Conservation (phyloP, 2,329 filamentous ascomycete species). For the Myrmaecium sp. region DNA sequence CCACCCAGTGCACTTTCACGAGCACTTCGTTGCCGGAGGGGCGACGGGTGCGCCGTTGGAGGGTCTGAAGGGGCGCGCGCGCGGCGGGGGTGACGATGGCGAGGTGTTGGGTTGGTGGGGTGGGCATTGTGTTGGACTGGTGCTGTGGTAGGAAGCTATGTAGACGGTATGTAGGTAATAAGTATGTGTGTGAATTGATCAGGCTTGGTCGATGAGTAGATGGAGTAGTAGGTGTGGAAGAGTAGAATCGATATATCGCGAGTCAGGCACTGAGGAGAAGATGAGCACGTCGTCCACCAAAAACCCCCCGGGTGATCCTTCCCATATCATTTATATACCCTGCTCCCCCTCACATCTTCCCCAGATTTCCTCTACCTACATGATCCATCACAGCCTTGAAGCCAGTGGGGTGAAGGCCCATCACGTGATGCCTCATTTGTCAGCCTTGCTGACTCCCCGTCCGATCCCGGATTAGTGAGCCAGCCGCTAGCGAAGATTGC, state of each 20-base stretch:
- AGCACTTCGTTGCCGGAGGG: slow-evolving; percentile 31
- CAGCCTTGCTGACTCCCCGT: too few relatives aligned
- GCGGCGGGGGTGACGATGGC: slow-evolving; percentile 24
- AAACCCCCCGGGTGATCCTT: neutral
- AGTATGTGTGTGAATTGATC: neutral
- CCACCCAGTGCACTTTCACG: slow-evolving; percentile 39
- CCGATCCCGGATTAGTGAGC: too few relatives aligned
- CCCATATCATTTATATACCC: slow-evolving; percentile 1
- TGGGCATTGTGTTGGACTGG: slow-evolving; percentile 1
- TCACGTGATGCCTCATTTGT: too few relatives aligned
- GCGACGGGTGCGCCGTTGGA: slow-evolving; percentile 17
- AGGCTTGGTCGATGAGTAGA: neutral
- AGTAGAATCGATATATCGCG: neutral
- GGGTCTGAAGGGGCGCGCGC: slow-evolving; percentile 18
- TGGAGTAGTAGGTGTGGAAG: neutral
- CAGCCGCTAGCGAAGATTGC: slow-evolving; percentile 7
- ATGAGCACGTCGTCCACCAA: neutral
- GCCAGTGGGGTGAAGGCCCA: neutral
- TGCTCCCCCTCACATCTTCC: neutral
- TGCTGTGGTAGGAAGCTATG: neutral
- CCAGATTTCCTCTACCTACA: neutral
- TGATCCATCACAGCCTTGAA: neutral
- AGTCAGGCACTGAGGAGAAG: neutral
- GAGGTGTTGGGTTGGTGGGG: slow-evolving; percentile 20
- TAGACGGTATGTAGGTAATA: neutral